A percentile compares a stretch with the other conserved stretches of the same genome.
phyloP scores from a whole-genome alignment of 331 rosid genomes.

The Prunus yedoensis region DNA sequence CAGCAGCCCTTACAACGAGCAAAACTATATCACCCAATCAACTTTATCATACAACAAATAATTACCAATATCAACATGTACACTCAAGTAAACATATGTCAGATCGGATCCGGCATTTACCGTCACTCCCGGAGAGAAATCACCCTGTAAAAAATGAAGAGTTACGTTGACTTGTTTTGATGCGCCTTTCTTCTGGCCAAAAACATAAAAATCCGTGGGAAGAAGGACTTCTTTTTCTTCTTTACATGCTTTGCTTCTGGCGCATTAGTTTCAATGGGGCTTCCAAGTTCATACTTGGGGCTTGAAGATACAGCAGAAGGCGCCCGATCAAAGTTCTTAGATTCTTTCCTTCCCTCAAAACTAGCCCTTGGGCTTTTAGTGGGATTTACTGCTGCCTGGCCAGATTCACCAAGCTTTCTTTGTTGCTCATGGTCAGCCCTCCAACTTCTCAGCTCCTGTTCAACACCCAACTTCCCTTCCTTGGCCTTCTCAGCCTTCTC shows the following conservation, averaged over 20 bases:
- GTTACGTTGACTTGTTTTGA: slow-evolving; percentile 47
- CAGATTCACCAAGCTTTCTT: slow-evolving; percentile 62
- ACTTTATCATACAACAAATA: slow-evolving; percentile 45
- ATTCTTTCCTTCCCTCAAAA: slow-evolving; percentile 50
- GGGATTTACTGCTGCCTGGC: slow-evolving; percentile 43
- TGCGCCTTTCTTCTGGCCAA: slow-evolving; percentile 60
- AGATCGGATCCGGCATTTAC: slow-evolving; percentile 18
- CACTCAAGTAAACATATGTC: slow-evolving; percentile 28
- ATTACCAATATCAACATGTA: slow-evolving; percentile 52
- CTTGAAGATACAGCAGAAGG: slow-evolving; percentile 41
- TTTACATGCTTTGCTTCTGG: slow-evolving; percentile 63
- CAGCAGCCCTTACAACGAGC: slow-evolving; percentile 29
- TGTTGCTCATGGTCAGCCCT: slow-evolving; percentile 76
- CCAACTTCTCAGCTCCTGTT: slow-evolving; percentile 86
- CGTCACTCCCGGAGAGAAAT: slow-evolving; percentile 29
- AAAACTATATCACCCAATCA: slow-evolving; percentile 39
- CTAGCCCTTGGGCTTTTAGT: slow-evolving; percentile 64
- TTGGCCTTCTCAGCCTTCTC: slow-evolving; percentile 86
- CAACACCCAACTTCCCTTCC: slow-evolving; percentile 91
- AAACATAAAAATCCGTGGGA: slow-evolving; percentile 85
- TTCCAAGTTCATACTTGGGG: slow-evolving; percentile 34
- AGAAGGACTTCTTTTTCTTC: slow-evolving; percentile 76
- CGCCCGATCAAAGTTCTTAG: slow-evolving; percentile 31
- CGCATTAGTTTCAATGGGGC: slow-evolving; percentile 35
- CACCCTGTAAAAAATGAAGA: slow-evolving; percentile 27